These are phyloP conservation scores for Gossypium turneri DNA, from an alignment of 345 rosid species.

Conservation along the genomic window DNA sequence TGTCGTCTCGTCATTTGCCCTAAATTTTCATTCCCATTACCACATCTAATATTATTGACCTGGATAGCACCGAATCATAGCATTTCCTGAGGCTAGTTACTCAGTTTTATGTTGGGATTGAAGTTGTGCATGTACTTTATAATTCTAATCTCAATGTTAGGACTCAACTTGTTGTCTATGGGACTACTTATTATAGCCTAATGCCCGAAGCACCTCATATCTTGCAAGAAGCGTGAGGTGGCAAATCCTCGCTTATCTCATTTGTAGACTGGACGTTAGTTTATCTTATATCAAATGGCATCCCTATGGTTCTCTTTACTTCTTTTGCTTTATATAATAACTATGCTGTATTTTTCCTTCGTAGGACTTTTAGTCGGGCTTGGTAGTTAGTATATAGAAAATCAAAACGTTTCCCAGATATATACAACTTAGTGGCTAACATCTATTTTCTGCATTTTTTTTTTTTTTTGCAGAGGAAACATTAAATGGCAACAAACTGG, in stretches of 20 bases:
- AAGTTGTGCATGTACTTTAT: background rate
- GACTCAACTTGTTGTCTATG: background rate
- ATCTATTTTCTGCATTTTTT: background rate
- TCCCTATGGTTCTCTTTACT: background rate
- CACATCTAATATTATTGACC: background rate
- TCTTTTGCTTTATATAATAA: background rate
- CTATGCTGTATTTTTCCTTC: background rate
- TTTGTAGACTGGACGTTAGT: background rate
- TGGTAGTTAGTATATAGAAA: background rate
- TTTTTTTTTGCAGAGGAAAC: conserved; percentile 9
- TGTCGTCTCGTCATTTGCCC: background rate
- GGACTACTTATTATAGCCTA: background rate
- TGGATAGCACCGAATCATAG: background rate
- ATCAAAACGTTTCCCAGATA: background rate
- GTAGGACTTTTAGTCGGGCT: background rate
- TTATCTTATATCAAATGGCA: background rate
- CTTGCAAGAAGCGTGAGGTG: background rate
- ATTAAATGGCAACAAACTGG: conserved; percentile 5
- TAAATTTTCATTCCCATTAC: background rate
- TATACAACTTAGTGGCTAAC: background rate
- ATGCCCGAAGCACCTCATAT: background rate
- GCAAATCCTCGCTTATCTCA: background rate
- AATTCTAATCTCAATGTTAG: background rate
- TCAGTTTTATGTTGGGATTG: background rate
- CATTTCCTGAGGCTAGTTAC: background rate